Evolutionary conservation across 2,329 filamentous ascomycete genomes (phyloP).

Genomic region (Aspergillus persii): DNA sequence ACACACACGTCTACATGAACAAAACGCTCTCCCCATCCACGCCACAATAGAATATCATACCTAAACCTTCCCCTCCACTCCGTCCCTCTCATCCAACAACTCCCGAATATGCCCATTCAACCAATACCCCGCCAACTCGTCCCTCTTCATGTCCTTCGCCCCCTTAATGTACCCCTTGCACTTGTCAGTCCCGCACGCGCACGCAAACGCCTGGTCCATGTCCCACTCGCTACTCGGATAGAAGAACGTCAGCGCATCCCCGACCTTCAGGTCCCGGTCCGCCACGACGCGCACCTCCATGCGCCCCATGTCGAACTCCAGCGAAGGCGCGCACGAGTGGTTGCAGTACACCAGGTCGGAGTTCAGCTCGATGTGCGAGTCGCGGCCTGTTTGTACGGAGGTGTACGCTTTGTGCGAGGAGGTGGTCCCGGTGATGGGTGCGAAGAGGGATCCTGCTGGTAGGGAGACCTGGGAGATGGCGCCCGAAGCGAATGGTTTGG

Average conservation of each 20-base stretch:
- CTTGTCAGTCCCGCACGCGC: conserved; percentile 38
- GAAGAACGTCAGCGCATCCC: conserved; percentile 49
- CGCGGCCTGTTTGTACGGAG: conserved; percentile 51
- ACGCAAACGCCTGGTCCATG: conserved; percentile 48
- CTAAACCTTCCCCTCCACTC: no score
- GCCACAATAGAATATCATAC: no score
- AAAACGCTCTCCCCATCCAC: no score
- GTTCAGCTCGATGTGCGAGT: conserved; percentile 56
- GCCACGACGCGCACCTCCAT: conserved; percentile 42
- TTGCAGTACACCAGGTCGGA: conserved; percentile 58
- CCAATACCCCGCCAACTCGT: conserved; percentile 39
- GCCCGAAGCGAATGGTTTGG: conserved; percentile 33
- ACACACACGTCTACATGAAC: no score
- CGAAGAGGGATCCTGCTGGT: conserved; percentile 51
- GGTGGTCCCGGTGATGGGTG: conserved; percentile 46
- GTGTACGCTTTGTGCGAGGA: conserved; percentile 49
- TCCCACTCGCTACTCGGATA: conserved; percentile 52
- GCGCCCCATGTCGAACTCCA: conserved; percentile 53
- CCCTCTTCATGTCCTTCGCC: conserved; percentile 34
- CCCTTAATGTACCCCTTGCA: conserved; percentile 43
- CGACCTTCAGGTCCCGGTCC: conserved; percentile 37
- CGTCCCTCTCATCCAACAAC: conserved; percentile 23
- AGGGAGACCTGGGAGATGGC: conserved; percentile 51
- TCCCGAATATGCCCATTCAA: conserved; percentile 44
- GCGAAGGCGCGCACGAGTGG: conserved; percentile 53